Evolutionary conservation across 1,139 yeast genomes (phyloP).

Genomic region (Geotrichum carabidarum): DNA sequence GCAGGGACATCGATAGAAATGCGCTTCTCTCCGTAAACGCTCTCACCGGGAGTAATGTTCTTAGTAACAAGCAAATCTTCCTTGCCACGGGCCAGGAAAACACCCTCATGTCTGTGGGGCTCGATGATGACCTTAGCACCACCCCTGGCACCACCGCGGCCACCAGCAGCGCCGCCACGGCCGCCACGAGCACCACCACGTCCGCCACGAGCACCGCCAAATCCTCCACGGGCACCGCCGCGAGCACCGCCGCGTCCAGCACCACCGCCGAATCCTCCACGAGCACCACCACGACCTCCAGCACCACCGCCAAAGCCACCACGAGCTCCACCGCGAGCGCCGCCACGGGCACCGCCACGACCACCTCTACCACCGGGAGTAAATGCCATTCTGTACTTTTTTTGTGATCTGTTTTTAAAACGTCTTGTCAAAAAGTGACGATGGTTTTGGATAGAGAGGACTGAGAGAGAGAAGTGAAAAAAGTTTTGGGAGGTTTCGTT

Average conservation of each 20-base stretch:
- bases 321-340: constrained; percentile 36
- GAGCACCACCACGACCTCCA: constrained; percentile 36
- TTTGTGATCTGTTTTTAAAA: not conserved
- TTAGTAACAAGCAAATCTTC: constrained; percentile 96
- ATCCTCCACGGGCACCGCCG: constrained; percentile 38
- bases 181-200: constrained; percentile 34
- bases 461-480: not conserved
- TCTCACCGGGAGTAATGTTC: constrained; percentile 86
- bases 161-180: constrained; percentile 39
- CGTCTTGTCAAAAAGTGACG: not conserved
- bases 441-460: constrained; percentile 2
- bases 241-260: constrained; percentile 41
- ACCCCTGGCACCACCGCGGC: constrained; percentile 68
- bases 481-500: constrained; percentile 4
- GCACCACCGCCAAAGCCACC: constrained; percentile 35
- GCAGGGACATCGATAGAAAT: constrained; percentile 88
- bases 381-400: constrained; percentile 5
- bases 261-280: constrained; percentile 37
- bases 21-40: constrained; percentile 95
- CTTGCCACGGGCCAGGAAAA: constrained; percentile 44
- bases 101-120: constrained; percentile 27
- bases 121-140: constrained; percentile 96
- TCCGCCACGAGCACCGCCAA: constrained; percentile 30
- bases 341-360: constrained; percentile 34
- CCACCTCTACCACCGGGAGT: constrained; percentile 19